Conservation (phyloP, 495 filamentous ascomycete species). For the Extremus antarcticus region DNA sequence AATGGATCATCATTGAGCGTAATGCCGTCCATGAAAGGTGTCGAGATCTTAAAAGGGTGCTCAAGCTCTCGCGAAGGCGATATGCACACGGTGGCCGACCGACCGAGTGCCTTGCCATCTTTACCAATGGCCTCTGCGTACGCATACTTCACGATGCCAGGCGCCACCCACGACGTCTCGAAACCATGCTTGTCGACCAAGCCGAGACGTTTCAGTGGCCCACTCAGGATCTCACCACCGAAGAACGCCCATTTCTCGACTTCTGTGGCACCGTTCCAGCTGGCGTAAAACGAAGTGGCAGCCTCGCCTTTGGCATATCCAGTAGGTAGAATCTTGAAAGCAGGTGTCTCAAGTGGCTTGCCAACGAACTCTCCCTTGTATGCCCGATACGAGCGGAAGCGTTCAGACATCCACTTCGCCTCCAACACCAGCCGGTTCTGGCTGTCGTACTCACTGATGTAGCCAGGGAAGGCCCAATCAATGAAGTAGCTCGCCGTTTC, state of each 20-base stretch:
- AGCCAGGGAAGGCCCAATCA: constrained; percentile 5
- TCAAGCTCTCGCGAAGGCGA: neutral
- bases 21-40: neutral
- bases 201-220: neutral
- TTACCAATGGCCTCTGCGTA: neutral
- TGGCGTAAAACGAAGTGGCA: constrained; percentile 1
- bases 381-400: constrained; percentile 2
- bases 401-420: neutral
- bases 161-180: neutral
- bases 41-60: neutral
- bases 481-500: constrained; percentile 1
- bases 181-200: neutral
- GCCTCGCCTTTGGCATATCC: neutral
- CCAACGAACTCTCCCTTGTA: neutral
- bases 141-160: neutral
- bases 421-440: neutral
- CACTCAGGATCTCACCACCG: neutral
- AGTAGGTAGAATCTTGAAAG: neutral
- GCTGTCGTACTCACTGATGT: constrained; percentile 4
- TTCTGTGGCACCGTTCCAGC: constrained; percentile 5
- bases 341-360: neutral
- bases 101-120: neutral
- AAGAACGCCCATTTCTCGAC: constrained; percentile 3
- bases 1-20: neutral
- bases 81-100: neutral